Conservation (phyloP, 495 filamentous ascomycete genomes). For the Podospora comata region DNA sequence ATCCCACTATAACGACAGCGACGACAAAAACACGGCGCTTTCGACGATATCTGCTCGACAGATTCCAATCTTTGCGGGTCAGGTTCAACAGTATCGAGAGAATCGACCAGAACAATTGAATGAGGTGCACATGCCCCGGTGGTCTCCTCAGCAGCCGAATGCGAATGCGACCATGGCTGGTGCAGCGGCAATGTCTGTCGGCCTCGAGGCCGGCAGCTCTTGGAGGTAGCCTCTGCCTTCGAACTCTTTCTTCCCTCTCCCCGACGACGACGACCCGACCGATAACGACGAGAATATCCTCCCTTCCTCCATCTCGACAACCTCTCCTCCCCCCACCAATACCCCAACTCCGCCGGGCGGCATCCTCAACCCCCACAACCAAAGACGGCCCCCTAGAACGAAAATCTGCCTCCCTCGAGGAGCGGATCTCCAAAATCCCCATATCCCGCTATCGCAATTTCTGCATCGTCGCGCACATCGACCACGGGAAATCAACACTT, state of each 20-base stretch:
- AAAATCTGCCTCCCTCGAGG: conserved; percentile 58
- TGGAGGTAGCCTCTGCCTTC: background rate
- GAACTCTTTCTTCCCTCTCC: background rate
- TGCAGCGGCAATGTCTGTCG: conserved; percentile 22
- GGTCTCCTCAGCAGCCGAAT: conserved; percentile 26
- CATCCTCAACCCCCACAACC: background rate
- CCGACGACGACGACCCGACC: background rate
- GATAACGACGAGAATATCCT: background rate
- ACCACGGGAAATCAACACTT: conserved; percentile 96
- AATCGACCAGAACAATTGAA: conserved; percentile 28
- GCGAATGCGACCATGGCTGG: conserved; percentile 37
- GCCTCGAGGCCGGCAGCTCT: conserved; percentile 6
- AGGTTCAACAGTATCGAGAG: background rate
- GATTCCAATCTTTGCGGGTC: conserved; percentile 6
- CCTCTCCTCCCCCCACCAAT: background rate
- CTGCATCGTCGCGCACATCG: conserved; percentile 97
- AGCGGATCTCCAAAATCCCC: conserved; percentile 80
- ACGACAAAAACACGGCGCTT: background rate
- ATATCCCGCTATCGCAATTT: conserved; percentile 93
- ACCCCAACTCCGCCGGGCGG: background rate
- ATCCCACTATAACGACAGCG: background rate
- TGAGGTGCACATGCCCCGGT: conserved; percentile 25
- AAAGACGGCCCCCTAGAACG: conserved; percentile 21
- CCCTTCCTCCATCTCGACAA: background rate
- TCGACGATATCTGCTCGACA: background rate